Base-by-base conservation (phyloP, 768 basidiomycete species). In the Amanita pallidorosea region DNA sequence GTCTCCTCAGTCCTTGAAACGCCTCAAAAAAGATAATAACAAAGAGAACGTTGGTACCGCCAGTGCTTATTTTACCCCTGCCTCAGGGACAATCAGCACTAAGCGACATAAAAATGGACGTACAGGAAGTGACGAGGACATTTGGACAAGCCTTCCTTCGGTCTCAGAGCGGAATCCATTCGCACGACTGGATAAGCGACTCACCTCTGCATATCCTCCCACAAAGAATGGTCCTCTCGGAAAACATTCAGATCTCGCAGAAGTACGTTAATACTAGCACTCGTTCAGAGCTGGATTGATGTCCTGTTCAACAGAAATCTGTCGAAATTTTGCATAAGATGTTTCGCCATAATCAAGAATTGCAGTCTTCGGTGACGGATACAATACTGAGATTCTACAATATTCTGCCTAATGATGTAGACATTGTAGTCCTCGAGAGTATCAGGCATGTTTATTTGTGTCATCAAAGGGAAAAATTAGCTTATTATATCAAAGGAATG, bases 361-460 rank as follows among this genome's bases (percentile, higher is more conserved):
- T 65, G 20, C 54, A 68, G 56, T 63, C 59, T 55, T 60, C 60
- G 4, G 41, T 63, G 4, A 58, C 60, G n/a, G 62, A 65, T 38
- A 62, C 67, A 49, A 55, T 51, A 18, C 45, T 59, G 8, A 52
- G 60, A 15, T 64, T 65, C 25, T 49, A 60, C 51, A 57, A 50
- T 45, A 56, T 58, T 9, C 45, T 47, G 2, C 59, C 65, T 45
- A 57, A 63, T n/a, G 55, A 58, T 4, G 60, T 62, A 45, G 78
- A 80, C 35, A 63, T 76, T 15, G 53, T 67, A 6, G 47, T 66
- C 1, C 63, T 77, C n/a, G 70, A 76, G 25, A 57, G 58, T 2
- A 63, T 69, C 51, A 64, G 67, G 78, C 78, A 51, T 23, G 64
- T 56, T 9, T 7, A 27, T 38, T 31, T 36, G 33, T 25, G 18